Evolutionary conservation across 441 rosid species (phyloP), one percentile per base, ranked within the genome.

Genomic region (Sinapis alba): DNA sequence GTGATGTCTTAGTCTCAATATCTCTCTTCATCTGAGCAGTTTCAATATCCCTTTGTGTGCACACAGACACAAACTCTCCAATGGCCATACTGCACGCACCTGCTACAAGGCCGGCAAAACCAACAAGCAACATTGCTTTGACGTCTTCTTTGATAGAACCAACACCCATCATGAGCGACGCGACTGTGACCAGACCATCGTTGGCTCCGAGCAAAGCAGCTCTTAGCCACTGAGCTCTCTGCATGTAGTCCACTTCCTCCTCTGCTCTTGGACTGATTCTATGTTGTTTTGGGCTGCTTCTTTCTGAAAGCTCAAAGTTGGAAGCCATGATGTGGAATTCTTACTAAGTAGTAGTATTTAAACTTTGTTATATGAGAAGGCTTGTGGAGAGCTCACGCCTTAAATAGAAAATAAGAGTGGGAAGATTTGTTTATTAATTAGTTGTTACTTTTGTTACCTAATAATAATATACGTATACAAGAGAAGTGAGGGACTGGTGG

Each of bases 21-120:
- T 68, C 76, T 74, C 87, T 79, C 74, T 81, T 79, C 51, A 70
- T 78, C 50, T 86, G 85, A 2, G 88, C 86, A 5, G 71, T 1
- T 36, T 83, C 85, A 11, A 83, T 67, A 71, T 86, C 86, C 2
- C 79, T 71, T 65, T 86, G 84, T 2, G 88, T 76, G 71, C 84
- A 74, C 23, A 86, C 90, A 5, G 90, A 86, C 27, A 86, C 90
- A 45, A 79, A 84, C 73, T 86, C 86, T 41, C 90, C 86, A 4
- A 86, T 86, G 1, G 88, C 88, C 88, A 86, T 84, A 45, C 88
- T 86, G 27, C 88, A 80, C 8, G 90, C 90, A n/a, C 85, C 86
- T 0, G 84, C 85, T 0, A 86, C 69, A 26, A 84, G 79, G 12
- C 85, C 85, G 0, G 88, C 88, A 59, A 84, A 81, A 43, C 90